A percentile compares a stretch with the other conserved stretches of the same genome.
Conservation (phyloP, 768 basidiomycete species). For the Leccinum subgranulosum region DNA sequence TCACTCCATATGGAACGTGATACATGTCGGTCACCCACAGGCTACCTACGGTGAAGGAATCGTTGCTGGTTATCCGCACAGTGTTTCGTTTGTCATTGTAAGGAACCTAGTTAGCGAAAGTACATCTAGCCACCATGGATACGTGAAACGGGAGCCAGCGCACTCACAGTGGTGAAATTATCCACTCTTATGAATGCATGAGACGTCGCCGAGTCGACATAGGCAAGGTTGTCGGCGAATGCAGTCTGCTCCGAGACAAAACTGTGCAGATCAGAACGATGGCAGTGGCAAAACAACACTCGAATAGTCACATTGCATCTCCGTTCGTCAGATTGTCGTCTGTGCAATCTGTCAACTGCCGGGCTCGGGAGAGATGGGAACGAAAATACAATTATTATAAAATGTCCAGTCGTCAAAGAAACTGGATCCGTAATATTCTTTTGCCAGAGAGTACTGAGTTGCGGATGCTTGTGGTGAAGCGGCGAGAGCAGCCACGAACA, state of each 20-base stretch:
- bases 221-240: constrained; percentile 50
- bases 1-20: constrained; percentile 62
- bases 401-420: constrained; percentile 73
- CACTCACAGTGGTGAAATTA: constrained; percentile 53
- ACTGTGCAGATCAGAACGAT: constrained; percentile 27
- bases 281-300: not conserved
- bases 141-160: not conserved
- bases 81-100: constrained; percentile 61
- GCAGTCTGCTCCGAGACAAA: constrained; percentile 47
- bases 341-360: constrained; percentile 21
- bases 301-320: constrained; percentile 44
- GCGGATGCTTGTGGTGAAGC: constrained; percentile 17
- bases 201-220: constrained; percentile 57
- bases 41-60: constrained; percentile 55
- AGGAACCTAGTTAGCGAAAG: constrained; percentile 17
- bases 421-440: constrained; percentile 54
- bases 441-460: constrained; percentile 48
- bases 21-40: constrained; percentile 64
- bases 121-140: not conserved
- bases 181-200: constrained; percentile 79
- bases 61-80: constrained; percentile 58
- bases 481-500: constrained; percentile 7
- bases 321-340: constrained; percentile 72
- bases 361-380: not conserved
- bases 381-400: constrained; percentile 49